phyloP scores from a whole-genome alignment of 1,284 basidiomycete genomes.

The Trichosporon sp. region DNA sequence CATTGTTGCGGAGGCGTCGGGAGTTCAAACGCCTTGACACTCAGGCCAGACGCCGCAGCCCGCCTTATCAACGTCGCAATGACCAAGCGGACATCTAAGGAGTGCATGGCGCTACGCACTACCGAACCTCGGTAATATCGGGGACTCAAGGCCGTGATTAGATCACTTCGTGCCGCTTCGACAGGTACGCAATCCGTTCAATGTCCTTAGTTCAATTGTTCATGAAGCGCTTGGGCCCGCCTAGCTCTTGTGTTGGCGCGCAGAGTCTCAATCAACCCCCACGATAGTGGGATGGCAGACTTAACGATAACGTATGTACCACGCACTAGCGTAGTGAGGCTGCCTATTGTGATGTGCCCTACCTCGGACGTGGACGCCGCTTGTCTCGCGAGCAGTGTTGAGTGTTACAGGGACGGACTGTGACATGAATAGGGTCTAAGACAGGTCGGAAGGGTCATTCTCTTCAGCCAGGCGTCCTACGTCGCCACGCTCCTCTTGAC shows the following conservation, averaged over 20 bases:
- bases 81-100: too few relatives aligned
- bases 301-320: not conserved
- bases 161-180: not conserved
- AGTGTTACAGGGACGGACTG: not conserved
- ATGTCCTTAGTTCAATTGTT: not conserved
- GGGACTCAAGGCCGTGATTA: slow-evolving; percentile 1
- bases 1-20: not conserved
- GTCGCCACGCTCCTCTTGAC: not conserved
- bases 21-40: not conserved
- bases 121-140: slow-evolving; percentile 3
- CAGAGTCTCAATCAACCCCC: not conserved
- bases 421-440: slow-evolving; percentile 1
- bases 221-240: not conserved
- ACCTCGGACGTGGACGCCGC: not conserved
- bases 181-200: slow-evolving; percentile 1
- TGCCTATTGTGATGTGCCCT: not conserved
- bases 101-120: not conserved
- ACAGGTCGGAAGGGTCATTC: not conserved
- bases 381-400: not conserved
- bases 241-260: not conserved
- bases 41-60: too few relatives aligned
- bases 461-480: not conserved
- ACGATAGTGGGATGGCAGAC: not conserved
- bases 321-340: not conserved
- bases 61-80: not conserved